Evolutionary conservation across 2,329 filamentous ascomycete genomes (phyloP).

Genomic region (Neophaeococcomyces aloes): DNA sequence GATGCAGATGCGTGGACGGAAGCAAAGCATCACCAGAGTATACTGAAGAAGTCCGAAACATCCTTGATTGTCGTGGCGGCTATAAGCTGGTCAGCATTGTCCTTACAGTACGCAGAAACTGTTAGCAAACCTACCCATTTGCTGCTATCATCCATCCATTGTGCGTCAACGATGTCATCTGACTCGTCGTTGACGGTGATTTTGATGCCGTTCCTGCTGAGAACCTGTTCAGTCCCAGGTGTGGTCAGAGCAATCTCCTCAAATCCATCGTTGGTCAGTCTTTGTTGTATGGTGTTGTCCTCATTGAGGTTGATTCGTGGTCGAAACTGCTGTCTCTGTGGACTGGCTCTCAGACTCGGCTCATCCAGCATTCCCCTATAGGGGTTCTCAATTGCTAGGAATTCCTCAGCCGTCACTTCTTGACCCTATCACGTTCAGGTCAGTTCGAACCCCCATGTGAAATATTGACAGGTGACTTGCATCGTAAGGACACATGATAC

Average conservation of each 20-base stretch:
- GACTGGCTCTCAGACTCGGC: not conserved
- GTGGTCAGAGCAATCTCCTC: not conserved
- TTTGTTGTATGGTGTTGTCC: not conserved
- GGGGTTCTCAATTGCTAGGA: not conserved
- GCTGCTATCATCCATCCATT: not conserved
- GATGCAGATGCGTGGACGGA: conserved; percentile 6
- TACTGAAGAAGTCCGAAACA: conserved; percentile 7
- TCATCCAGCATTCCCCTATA: conserved; percentile 2
- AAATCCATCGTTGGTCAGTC: not conserved
- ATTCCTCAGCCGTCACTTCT: conserved; percentile 3
- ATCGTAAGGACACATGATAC: not conserved
- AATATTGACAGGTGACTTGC: conserved; percentile 1
- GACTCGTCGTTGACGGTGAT: conserved; percentile 6
- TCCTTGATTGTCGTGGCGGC: conserved; percentile 6
- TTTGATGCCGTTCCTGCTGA: not conserved
- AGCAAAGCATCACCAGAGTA: conserved; percentile 5
- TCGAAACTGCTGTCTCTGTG: not conserved
- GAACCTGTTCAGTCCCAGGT: not conserved
- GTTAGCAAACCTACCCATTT: conserved; percentile 6
- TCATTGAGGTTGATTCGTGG: not conserved
- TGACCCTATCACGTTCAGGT: not conserved
- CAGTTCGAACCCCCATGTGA: not conserved
- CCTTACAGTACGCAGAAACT: not conserved
- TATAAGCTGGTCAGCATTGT: not conserved
- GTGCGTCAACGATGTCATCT: not conserved